Base-by-base conservation (phyloP, 306 rosid genomes). In the Inga laurina region DNA sequence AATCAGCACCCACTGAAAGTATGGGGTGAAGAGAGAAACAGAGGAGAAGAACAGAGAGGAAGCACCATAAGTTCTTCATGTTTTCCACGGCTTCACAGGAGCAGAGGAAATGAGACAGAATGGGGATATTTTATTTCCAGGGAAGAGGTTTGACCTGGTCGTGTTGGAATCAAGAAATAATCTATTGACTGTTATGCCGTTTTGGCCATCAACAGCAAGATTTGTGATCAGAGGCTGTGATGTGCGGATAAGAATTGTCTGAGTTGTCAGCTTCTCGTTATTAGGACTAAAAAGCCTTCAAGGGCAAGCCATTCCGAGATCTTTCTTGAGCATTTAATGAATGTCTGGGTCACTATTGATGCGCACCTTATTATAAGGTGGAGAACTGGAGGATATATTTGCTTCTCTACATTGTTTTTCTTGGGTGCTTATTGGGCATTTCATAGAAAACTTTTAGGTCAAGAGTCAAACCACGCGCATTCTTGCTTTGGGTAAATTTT, bases 1-100 rank as follows among this genome's bases (percentile, higher is more conserved):
- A 57, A 52, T 87, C 78, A 77, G 84, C 85, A 56, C 87, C 90
- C 13, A 73, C 79, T 69, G 88, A 83, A n/a, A 81, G 80, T 21
- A 75, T 54, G 41, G 52, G 21, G 10, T 80, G 82, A 45, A 87
- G 71, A 65, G 56, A 76, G 44, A 88, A 79, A 81, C 80, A 81
- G 52, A 83, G 51, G 44, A 81, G 67, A 43, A 89, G 27, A 83
- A 85, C 10, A 59, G 32, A 79, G 75, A 88, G 61, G 22, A 64
- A 71, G 52, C 78, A 62, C 2, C 54, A 48, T 79, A 81, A 80
- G 18, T 79, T 79, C 64, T 59, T 83, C 83, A 52, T 82, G 84
- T 22, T 22, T 77, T 66, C 4, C 83, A 86, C 86, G 79, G 83
- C 73, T 66, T 24, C 74, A 78, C 5, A n/a, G 10, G 22, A 77